A percentile compares a stretch with the other conserved stretches of the same genome.
Conservation (phyloP, 345 rosid species). For the Anacardium occidentale region DNA sequence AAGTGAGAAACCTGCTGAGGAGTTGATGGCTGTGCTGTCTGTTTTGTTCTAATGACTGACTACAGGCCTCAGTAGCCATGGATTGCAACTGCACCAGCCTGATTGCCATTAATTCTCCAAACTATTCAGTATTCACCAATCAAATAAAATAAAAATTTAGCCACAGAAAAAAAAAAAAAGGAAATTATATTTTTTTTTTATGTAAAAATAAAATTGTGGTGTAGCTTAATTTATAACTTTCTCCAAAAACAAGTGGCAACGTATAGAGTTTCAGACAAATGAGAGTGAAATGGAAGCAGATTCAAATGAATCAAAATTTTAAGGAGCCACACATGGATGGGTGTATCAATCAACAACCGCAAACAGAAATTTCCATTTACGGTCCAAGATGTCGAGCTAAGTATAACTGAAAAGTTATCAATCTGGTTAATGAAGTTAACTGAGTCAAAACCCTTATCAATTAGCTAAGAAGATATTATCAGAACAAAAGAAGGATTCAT, state of each 20-base stretch:
- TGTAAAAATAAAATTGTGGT: no score
- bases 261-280: no score
- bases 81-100: slow-evolving; percentile 59
- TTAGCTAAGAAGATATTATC: not conserved
- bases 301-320: no score
- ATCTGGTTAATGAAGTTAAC: not conserved
- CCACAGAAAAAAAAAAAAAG: not conserved
- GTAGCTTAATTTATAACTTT: no score
- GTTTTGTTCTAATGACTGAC: slow-evolving; percentile 62
- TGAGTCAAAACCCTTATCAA: not conserved
- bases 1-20: slow-evolving; percentile 54
- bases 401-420: not conserved
- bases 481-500: no score
- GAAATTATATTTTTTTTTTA: no score
- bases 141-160: not conserved
- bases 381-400: no score
- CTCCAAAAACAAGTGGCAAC: not conserved
- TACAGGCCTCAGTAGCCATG: slow-evolving; percentile 60
- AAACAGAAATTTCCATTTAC: no score
- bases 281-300: no score
- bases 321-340: no score
- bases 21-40: slow-evolving; percentile 58
- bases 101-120: slow-evolving; percentile 44
- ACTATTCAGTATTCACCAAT: not conserved
- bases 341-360: no score